These are phyloP conservation scores for Liquidambar formosana DNA, from an alignment of 164 flowering plant species.

Conservation along the genomic window DNA sequence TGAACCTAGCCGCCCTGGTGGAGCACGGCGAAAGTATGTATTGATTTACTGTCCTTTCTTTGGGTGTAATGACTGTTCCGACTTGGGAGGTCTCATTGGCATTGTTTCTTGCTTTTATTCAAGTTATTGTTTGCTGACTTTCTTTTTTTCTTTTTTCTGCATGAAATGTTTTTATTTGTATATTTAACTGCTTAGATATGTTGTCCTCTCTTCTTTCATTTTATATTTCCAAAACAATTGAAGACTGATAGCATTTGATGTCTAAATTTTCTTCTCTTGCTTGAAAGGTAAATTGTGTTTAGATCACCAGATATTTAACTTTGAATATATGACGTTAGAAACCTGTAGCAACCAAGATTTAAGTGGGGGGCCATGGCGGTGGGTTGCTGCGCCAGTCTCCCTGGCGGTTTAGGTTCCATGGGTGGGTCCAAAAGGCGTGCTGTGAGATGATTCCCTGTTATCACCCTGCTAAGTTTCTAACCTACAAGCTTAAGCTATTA, in stretches of 20 bases:
- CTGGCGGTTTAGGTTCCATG: too few relatives aligned
- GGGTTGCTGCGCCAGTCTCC: too few relatives aligned
- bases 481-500: too few relatives aligned
- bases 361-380: too few relatives aligned
- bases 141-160: too few relatives aligned
- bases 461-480: too few relatives aligned
- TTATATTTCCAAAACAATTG: neutral
- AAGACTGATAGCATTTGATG: neutral
- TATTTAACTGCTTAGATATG: neutral
- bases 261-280: neutral
- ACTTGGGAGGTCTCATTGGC: neutral
- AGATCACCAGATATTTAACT: neutral
- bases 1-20: conserved; percentile 98
- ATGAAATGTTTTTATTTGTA: neutral
- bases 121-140: neutral
- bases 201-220: neutral
- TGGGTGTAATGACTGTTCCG: neutral
- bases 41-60: neutral
- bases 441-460: too few relatives aligned
- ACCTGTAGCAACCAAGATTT: too few relatives aligned
- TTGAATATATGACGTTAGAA: too few relatives aligned
- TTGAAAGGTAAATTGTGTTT: neutral
- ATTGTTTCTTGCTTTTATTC: neutral
- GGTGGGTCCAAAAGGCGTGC: too few relatives aligned
- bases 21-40: conserved; percentile 88